Percentiles rank a stretch among this genome's conserved stretches.
Conservation (phyloP, 352 stramenopile genomes). For the Phytophthora kernoviae region DNA sequence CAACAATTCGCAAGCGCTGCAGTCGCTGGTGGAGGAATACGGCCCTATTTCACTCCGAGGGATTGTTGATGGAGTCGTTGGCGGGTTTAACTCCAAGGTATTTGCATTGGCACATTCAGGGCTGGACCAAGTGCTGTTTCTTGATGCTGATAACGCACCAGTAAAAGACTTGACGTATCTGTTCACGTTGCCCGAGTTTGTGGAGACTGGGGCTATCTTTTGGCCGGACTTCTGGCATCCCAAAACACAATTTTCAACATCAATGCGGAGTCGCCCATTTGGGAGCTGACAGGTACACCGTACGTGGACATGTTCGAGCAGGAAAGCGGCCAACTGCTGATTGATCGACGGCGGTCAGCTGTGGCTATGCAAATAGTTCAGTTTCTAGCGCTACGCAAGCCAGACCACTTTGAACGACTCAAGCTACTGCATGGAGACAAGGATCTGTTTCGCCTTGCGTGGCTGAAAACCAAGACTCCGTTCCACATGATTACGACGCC, state of each 20-base stretch:
- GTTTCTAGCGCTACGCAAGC: slow-evolving; percentile 41
- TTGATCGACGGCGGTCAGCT: slow-evolving; percentile 38
- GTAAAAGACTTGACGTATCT: slow-evolving; percentile 53
- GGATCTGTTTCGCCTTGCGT: slow-evolving; percentile 58
- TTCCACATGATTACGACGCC: slow-evolving; percentile 58
- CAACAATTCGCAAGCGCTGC: slow-evolving; percentile 23
- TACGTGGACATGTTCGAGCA: slow-evolving; percentile 71
- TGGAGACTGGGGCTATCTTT: slow-evolving; percentile 47
- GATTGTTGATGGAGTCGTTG: slow-evolving; percentile 31
- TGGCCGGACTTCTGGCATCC: slow-evolving; percentile 77
- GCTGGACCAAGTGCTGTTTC: slow-evolving; percentile 50
- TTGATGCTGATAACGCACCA: slow-evolving; percentile 62
- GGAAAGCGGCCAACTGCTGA: slow-evolving; percentile 59
- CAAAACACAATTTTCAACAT: slow-evolving; percentile 66
- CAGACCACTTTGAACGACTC: slow-evolving; percentile 33
- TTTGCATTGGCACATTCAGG: slow-evolving; percentile 43
- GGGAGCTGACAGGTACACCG: slow-evolving; percentile 44
- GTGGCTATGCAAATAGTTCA: slow-evolving; percentile 37
- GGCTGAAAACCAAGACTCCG: slow-evolving; percentile 46
- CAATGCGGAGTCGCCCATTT: slow-evolving; percentile 52
- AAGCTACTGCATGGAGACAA: slow-evolving; percentile 60
- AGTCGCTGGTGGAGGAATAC: slow-evolving; percentile 25
- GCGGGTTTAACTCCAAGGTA: slow-evolving; percentile 58
- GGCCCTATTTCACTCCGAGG: slow-evolving; percentile 27
- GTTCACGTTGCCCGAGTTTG: slow-evolving; percentile 46